Evolutionary conservation across 2,329 filamentous ascomycete species (phyloP).

Genomic region (Ophiostoma tasmaniense): DNA sequence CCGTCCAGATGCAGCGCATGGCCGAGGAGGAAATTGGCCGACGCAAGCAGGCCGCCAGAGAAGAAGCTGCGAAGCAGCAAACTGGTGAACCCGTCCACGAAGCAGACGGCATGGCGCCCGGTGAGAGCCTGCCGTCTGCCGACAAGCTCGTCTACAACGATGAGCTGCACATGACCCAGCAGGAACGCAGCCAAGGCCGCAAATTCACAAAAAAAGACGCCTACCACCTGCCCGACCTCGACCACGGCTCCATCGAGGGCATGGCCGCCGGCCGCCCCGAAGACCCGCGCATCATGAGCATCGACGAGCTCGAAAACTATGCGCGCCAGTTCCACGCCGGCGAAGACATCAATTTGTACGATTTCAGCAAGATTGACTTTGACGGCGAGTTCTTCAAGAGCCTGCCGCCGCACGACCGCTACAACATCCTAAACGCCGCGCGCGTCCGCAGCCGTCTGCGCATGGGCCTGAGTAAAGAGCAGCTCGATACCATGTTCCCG

Average conservation of each 20-base stretch:
- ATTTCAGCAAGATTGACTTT: slow-evolving; percentile 98
- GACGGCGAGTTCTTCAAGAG: slow-evolving; percentile 92
- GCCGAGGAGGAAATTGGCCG: slow-evolving; percentile 77
- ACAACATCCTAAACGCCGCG: slow-evolving; percentile 95
- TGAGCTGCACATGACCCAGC: slow-evolving; percentile 72
- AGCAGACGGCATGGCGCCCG: slow-evolving; percentile 45
- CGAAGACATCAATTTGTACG: slow-evolving; percentile 84
- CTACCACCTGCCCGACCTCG: slow-evolving; percentile 86
- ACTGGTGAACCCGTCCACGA: slow-evolving; percentile 25
- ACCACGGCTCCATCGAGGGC: slow-evolving; percentile 62
- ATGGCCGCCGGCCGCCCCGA: slow-evolving; percentile 70
- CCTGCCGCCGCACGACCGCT: slow-evolving; percentile 79
- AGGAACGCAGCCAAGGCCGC: slow-evolving; percentile 64
- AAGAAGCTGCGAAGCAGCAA: slow-evolving; percentile 32
- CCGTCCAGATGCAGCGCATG: slow-evolving; percentile 84
- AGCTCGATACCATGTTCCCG: slow-evolving; percentile 92
- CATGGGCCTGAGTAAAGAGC: slow-evolving; percentile 95
- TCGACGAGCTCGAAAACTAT: slow-evolving; percentile 90
- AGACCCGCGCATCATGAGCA: slow-evolving; percentile 91
- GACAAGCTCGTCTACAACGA: slow-evolving; percentile 78
- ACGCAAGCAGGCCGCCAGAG: slow-evolving; percentile 39
- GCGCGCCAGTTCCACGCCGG: slow-evolving; percentile 85
- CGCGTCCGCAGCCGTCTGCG: slow-evolving; percentile 76
- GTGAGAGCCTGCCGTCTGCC: slow-evolving; percentile 58
- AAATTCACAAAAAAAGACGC: slow-evolving; percentile 87